Evolutionary conservation across 1,284 basidiomycete species (phyloP).

Genomic region (Naganishia cerealis): DNA sequence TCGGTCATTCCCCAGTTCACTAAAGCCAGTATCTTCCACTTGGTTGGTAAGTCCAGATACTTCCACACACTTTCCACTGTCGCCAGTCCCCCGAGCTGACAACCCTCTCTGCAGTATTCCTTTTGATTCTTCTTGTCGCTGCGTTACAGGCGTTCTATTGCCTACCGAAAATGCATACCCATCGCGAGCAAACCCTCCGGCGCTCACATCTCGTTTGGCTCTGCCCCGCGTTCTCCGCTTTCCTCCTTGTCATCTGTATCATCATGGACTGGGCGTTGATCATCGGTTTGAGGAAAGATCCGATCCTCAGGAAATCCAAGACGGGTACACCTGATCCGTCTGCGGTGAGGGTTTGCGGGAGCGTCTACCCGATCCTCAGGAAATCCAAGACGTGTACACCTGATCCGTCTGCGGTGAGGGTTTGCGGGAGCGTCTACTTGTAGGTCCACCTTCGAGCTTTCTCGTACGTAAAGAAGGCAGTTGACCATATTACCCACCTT

Average conservation of each 20-base stretch:
- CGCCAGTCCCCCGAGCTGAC: neutral
- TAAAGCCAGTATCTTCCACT: neutral
- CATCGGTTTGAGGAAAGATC: neutral
- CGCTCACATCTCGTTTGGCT: neutral
- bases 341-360: neutral
- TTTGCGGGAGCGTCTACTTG: neutral
- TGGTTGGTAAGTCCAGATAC: neutral
- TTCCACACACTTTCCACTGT: neutral
- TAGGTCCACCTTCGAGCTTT: neutral
- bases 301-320: neutral
- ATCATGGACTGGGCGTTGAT: constrained; percentile 8
- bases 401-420: neutral
- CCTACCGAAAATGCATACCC: neutral
- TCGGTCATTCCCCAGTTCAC: constrained; percentile 4
- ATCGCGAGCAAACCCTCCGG: neutral
- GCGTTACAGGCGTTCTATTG: neutral
- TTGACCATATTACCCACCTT: neutral
- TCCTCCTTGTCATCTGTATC: constrained; percentile 9
- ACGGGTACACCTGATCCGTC: neutral
- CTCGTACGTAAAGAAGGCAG: neutral
- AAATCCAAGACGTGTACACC: neutral
- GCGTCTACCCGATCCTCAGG: neutral
- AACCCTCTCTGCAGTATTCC: neutral
- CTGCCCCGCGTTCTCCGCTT: neutral
- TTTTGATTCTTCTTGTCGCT: neutral